phyloP scores from a whole-genome alignment of 1,139 yeast species.

The Suhomyces ambrosiae region DNA sequence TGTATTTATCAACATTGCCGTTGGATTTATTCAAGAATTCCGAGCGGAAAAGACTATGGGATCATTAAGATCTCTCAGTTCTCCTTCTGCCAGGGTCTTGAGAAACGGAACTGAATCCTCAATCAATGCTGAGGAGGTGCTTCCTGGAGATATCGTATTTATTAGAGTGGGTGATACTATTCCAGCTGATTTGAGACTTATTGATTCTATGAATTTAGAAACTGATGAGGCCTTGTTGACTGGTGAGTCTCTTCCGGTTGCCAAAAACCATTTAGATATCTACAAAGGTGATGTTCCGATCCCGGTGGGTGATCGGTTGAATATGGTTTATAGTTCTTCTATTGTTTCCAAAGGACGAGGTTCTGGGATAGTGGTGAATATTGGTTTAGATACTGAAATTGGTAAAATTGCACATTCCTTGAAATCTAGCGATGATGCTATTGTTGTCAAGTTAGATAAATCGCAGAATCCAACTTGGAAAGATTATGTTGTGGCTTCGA shows the following conservation, averaged over 20 bases:
- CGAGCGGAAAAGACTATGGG: constrained; percentile 85
- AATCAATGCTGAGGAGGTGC: constrained; percentile 67
- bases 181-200: constrained; percentile 73
- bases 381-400: constrained; percentile 74
- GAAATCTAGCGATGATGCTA: constrained; percentile 29
- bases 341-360: constrained; percentile 80
- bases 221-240: constrained; percentile 81
- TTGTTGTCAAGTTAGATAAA: constrained; percentile 31
- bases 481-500: constrained; percentile 19
- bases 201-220: constrained; percentile 67
- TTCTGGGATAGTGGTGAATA: constrained; percentile 63
- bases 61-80: constrained; percentile 64
- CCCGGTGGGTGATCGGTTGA: constrained; percentile 77
- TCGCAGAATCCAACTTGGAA: constrained; percentile 14
- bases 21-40: constrained; percentile 72
- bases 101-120: constrained; percentile 64
- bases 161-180: constrained; percentile 76
- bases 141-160: constrained; percentile 73
- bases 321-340: constrained; percentile 73
- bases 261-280: constrained; percentile 49
- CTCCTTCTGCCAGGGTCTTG: constrained; percentile 72
- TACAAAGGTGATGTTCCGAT: constrained; percentile 42
- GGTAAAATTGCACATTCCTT: constrained; percentile 75
- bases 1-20: constrained; percentile 62
- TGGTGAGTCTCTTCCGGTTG: constrained; percentile 80